Percentiles rank a stretch among this genome's conserved stretches.
These are phyloP conservation scores for Phytophthora rubi DNA, from an alignment of 352 stramenopile genomes.

Conservation along the genomic window DNA sequence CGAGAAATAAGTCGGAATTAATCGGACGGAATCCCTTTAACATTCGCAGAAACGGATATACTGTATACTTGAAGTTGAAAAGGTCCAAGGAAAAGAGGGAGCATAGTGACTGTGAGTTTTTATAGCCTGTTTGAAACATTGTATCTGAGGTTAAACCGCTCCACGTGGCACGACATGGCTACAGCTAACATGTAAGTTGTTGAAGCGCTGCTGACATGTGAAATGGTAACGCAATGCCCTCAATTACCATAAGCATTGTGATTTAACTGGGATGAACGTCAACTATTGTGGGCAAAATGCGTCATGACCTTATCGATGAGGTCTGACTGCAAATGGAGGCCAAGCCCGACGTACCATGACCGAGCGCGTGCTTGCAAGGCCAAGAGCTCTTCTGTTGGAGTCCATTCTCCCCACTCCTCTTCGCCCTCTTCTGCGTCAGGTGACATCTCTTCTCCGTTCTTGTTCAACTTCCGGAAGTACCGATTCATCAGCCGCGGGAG, in stretches of 20 bases:
- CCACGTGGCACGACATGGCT: no score
- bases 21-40: not conserved
- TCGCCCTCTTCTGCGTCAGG: slow-evolving; percentile 6
- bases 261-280: not conserved
- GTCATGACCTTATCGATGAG: slow-evolving; percentile 46
- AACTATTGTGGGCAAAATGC: slow-evolving; percentile 34
- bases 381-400: slow-evolving; percentile 39
- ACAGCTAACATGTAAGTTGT: no score
- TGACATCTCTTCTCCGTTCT: slow-evolving; percentile 3
- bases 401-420: slow-evolving; percentile 30
- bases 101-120: no score
- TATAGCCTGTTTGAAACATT: no score
- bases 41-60: not conserved
- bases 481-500: slow-evolving; percentile 46
- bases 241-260: not conserved
- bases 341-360: slow-evolving; percentile 47
- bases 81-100: no score
- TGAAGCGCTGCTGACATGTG: no score
- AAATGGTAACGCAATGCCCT: no score
- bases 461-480: slow-evolving; percentile 34
- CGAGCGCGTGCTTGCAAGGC: slow-evolving; percentile 40
- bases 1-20: not conserved
- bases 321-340: slow-evolving; percentile 55
- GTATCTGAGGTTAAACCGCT: no score
- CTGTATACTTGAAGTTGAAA: slow-evolving; percentile 5